A percentile compares a stretch with the other conserved stretches of the same genome.
Conservation (phyloP, 805 yeast genomes). For the Wickerhamiella azymoides region DNA sequence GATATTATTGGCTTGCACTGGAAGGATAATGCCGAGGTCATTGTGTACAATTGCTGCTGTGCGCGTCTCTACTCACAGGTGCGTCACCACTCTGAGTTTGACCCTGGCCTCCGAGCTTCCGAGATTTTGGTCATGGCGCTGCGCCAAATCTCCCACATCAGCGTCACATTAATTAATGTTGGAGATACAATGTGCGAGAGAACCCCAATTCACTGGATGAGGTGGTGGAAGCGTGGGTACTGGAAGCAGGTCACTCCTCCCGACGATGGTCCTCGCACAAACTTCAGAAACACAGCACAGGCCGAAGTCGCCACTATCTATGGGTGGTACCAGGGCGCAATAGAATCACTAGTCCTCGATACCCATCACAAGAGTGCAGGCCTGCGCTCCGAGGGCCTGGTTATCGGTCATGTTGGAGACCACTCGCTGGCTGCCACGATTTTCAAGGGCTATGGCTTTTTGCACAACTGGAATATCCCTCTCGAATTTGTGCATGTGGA, state of each 20-base stretch:
- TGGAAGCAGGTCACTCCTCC: conserved; percentile 10
- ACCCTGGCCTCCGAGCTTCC: conserved; percentile 17
- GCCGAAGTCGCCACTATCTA: conserved; percentile 18
- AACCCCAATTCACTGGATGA: conserved; percentile 13
- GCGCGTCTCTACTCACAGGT: conserved; percentile 12
- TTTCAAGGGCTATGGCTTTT: conserved; percentile 12
- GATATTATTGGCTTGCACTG: conserved; percentile 6
- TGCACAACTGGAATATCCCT: conserved; percentile 19
- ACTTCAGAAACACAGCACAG: conserved; percentile 7
- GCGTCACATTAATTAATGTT: conserved; percentile 13
- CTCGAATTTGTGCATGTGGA: conserved; percentile 23
- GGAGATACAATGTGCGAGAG: conserved; percentile 19
- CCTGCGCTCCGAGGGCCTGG: conserved; percentile 19
- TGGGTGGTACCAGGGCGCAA: conserved; percentile 20
- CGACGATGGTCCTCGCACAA: conserved; percentile 7
- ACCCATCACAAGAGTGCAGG: conserved; percentile 9
- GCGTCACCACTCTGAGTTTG: conserved; percentile 17
- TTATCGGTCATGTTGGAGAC: conserved; percentile 21
- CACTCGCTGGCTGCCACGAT: conserved; percentile 18
- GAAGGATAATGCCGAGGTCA: conserved; percentile 8
- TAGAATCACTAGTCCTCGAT: conserved; percentile 13
- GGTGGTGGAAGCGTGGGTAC: conserved; percentile 9
- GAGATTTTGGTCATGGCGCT: conserved; percentile 15
- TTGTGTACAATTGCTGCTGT: conserved; percentile 18
- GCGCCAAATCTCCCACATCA: not conserved